A percentile compares a stretch with the other conserved stretches of the same genome.
Conservation (phyloP, 2,329 filamentous ascomycete species). For the Xylariaceae sp. region DNA sequence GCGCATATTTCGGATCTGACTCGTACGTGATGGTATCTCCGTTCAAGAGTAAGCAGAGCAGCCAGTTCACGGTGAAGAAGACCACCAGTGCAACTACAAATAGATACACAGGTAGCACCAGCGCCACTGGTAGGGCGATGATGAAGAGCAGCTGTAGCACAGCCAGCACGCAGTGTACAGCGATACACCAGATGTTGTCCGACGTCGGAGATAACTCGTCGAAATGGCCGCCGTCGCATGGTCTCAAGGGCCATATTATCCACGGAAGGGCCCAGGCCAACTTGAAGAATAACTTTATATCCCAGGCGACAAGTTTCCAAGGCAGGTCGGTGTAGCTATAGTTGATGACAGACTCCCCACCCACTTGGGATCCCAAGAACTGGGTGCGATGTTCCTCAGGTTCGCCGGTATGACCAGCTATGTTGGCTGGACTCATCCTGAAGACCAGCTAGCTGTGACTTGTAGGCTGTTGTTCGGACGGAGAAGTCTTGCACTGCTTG, state of each 20-base stretch:
- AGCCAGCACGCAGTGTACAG: conserved; percentile 53
- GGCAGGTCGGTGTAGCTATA: conserved; percentile 57
- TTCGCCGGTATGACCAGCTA: conserved; percentile 1
- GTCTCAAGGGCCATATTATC: conserved; percentile 53
- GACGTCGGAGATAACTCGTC: conserved; percentile 59
- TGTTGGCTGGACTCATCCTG: conserved; percentile 6
- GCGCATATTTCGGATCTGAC: conserved; percentile 49
- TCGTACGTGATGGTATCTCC: conserved; percentile 43
- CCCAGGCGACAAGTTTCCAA: conserved; percentile 44
- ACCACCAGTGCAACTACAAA: conserved; percentile 34
- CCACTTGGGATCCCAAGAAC: conserved; percentile 55
- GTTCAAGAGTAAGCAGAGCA: conserved; percentile 50
- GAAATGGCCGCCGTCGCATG: conserved; percentile 47
- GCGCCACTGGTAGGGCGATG: conserved; percentile 47
- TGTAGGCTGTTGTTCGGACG: not conserved
- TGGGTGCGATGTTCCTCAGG: conserved; percentile 32
- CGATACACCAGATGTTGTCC: conserved; percentile 52
- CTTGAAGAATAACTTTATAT: conserved; percentile 51
- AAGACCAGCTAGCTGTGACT: too few species aligned
- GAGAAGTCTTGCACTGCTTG: too few species aligned
- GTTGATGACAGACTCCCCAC: conserved; percentile 51
- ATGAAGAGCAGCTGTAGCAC: conserved; percentile 58
- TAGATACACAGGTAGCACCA: conserved; percentile 46
- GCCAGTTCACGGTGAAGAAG: conserved; percentile 46
- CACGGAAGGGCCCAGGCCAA: conserved; percentile 54